phyloP scores from a whole-genome alignment of 306 rosid species.

The Dalbergia oliveri region DNA sequence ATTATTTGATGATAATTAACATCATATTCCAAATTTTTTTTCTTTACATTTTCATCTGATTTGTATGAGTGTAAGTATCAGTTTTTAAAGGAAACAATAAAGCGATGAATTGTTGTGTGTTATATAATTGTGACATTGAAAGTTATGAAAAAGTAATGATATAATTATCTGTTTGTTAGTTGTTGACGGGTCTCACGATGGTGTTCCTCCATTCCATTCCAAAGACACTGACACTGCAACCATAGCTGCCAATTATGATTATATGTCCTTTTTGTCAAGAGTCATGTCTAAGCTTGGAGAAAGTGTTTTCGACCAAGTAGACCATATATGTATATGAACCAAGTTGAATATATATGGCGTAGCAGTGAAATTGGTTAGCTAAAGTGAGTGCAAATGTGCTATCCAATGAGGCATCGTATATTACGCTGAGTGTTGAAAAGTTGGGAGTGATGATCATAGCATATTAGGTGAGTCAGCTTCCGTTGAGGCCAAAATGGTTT shows the following conservation, averaged over 20 bases:
- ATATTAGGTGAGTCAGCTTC: constrained; percentile 41
- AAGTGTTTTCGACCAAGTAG: constrained; percentile 22
- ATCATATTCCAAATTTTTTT: background rate
- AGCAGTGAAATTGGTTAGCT: background rate
- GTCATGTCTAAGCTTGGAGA: constrained; percentile 22
- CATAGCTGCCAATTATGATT: constrained; percentile 43
- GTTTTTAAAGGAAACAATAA: background rate
- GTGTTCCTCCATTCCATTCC: constrained; percentile 16
- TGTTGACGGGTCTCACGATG: constrained; percentile 38
- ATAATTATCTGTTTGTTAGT: constrained; percentile 36
- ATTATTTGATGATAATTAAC: background rate
- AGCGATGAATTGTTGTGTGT: constrained; percentile 11
- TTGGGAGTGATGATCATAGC: constrained; percentile 22
- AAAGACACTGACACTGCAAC: constrained; percentile 49
- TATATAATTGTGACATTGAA: background rate
- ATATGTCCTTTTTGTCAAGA: constrained; percentile 11
- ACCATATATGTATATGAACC: background rate
- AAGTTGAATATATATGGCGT: background rate
- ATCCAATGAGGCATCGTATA: constrained; percentile 6
- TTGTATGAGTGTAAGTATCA: too few relatives aligned
- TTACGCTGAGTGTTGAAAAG: constrained; percentile 5
- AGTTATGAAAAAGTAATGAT: background rate
- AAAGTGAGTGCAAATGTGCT: constrained; percentile 34
- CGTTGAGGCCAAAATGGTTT: constrained; percentile 29
- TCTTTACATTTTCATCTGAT: too few relatives aligned